Evolutionary conservation across 1,284 basidiomycete genomes (phyloP), one percentile per base, ranked within the genome.

Genomic region (Sphagnurus paluster): DNA sequence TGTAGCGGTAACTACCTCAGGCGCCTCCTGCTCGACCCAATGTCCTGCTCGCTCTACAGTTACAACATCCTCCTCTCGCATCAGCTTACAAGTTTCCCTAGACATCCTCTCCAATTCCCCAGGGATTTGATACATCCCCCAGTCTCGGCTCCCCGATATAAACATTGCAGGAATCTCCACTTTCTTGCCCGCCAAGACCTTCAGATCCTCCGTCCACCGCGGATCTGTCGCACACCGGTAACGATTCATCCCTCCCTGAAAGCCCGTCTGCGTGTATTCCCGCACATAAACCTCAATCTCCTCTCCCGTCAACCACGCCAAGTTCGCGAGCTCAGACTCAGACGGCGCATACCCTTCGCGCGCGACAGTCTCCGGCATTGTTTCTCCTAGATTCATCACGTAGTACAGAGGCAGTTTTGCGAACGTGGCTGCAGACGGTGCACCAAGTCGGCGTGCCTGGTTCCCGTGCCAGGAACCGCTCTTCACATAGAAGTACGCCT

Each of bases 161-260:
- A 77, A 84, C 68, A 76, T 75, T 1, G 75, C 72, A 20, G 79
- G 77, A 5, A 79, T 65, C 16, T 68, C 63, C 4, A 80, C 68
- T 44, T 56, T 65, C 56, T 65, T 72, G 39, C 71, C 67, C 2
- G 63, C 54, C 44, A 73, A 70, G 19, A 65, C 52, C 26, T 61
- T 62, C 30, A 70, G 50, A 20, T 72, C 71, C n/a, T 55, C 42
- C 16, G 54, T 44, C 67, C 63, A 69, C 28, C 47, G 54, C 1
- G 59, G 41, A 43, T 67, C 65, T 1, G 60, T 63, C 46, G 57
- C 49, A 44, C 61, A 60, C 10, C 80, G 72, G 52, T 83, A 83
- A 49, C 69, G 64, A 53, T 84, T 81, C 46, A 84, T 56, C 14
- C 76, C 80, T 9, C 80, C 81, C 58, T 84, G 82, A 49, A 84